These are phyloP conservation scores for Tulasnella sp. DNA, from an alignment of 768 basidiomycete genomes.

Conservation along the genomic window DNA sequence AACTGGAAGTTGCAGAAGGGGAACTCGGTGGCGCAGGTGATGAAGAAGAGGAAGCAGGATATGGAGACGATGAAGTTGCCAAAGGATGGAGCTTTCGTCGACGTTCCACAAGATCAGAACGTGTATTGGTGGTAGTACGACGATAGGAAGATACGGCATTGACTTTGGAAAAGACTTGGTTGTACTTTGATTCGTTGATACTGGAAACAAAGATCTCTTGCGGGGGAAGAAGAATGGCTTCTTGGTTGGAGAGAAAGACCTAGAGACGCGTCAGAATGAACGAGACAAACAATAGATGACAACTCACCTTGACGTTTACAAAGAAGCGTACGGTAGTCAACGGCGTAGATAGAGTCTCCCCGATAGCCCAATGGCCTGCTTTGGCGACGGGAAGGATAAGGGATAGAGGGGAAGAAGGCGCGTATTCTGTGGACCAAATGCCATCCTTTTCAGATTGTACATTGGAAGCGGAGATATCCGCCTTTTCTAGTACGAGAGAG, in stretches of 20 bases:
- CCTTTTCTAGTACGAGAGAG: constrained; percentile 38
- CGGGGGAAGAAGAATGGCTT: neutral
- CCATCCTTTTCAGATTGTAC: neutral
- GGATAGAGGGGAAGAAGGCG: constrained; percentile 51
- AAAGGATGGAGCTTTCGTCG: too few relatives aligned
- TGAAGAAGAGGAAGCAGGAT: neutral
- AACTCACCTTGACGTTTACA: constrained; percentile 49
- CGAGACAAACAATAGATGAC: neutral
- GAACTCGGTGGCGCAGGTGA: neutral
- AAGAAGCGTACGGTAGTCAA: constrained; percentile 57
- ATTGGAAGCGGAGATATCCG: constrained; percentile 42
- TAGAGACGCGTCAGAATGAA: neutral
- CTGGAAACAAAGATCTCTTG: constrained; percentile 2
- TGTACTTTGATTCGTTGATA: neutral
- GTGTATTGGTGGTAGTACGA: too few relatives aligned
- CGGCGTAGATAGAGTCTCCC: constrained; percentile 58
- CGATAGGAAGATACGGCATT: neutral
- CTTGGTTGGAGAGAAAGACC: constrained; percentile 11
- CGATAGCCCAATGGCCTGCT: constrained; percentile 64
- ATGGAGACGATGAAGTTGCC: neutral
- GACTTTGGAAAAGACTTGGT: constrained; percentile 10
- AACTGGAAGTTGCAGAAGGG: neutral
- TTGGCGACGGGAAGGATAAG: constrained; percentile 61
- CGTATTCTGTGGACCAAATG: too few relatives aligned
- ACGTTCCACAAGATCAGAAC: too few relatives aligned